These are phyloP conservation scores for Saturnispora kantuleensis DNA, from an alignment of 805 yeast genomes.

Conservation along the genomic window DNA sequence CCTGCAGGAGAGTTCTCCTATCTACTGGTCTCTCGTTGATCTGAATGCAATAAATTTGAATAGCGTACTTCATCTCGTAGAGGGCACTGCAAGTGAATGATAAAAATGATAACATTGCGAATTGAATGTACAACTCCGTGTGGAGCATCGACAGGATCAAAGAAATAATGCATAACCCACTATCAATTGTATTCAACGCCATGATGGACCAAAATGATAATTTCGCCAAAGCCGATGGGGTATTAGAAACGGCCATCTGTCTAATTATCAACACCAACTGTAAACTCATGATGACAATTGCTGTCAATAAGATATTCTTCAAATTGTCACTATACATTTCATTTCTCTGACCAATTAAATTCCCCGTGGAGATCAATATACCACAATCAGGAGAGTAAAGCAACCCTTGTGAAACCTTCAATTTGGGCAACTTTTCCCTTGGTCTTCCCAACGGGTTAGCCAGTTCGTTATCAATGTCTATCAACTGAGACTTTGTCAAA, in stretches of 20 bases:
- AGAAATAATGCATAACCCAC: constrained; percentile 53
- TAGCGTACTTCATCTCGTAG: constrained; percentile 68
- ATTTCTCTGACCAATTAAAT: constrained; percentile 43
- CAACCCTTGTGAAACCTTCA: constrained; percentile 46
- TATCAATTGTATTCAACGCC: constrained; percentile 58
- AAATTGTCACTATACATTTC: constrained; percentile 35
- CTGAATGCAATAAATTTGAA: constrained; percentile 59
- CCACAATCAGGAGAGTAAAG: constrained; percentile 91
- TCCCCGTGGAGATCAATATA: constrained; percentile 32
- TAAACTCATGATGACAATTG: constrained; percentile 34
- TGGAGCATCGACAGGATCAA: constrained; percentile 48
- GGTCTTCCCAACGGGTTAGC: constrained; percentile 73
- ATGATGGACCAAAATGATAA: constrained; percentile 63
- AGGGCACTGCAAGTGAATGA: constrained; percentile 61
- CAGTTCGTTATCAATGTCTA: constrained; percentile 63
- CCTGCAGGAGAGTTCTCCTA: constrained; percentile 57
- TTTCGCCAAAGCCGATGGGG: constrained; percentile 72
- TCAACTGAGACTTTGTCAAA: constrained; percentile 41
- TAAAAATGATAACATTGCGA: constrained; percentile 60
- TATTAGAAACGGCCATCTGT: constrained; percentile 62
- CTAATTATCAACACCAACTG: constrained; percentile 51
- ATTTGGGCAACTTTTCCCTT: constrained; percentile 43
- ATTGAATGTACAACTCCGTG: constrained; percentile 51
- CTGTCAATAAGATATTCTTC: constrained; percentile 33
- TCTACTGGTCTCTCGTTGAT: constrained; percentile 60